Evolutionary conservation across 768 basidiomycete species (phyloP), one percentile per base, ranked within the genome.

Genomic region (Trametes coccinea): DNA sequence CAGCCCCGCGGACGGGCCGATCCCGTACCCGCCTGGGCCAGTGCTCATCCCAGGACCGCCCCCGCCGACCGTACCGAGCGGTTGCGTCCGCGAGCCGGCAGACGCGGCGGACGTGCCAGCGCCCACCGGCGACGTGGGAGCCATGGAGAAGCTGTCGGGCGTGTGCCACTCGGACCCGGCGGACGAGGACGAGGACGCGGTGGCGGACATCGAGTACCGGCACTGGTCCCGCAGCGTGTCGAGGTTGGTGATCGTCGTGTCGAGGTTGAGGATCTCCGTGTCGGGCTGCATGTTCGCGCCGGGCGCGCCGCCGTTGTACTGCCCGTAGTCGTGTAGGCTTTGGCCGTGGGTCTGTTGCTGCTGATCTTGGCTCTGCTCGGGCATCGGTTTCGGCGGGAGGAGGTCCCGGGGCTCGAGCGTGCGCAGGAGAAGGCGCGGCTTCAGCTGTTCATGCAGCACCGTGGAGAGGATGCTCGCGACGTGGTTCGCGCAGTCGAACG

Each of bases 401-500:
- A 55, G 54, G 59, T 59, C 57, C 39, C 53, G 63, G 6, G 65
- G 61, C 50, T 61, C 61, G 50, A 61, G 56, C 22, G 61, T 59
- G 51, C 65, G 61, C 31, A 55, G 46, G 31, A 63, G 59, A 13
- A 66, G 51, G 37, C 64, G 64, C 27, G 64, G 64, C 44, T 55
- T 47, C 43, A 66, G 60, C 61, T 66, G 65, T 17, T 63, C 61
- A 33, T 66, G 62, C 6, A 63, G 50, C 27, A 66, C 62, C 50
- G 63, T 67, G 13, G 68, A 60, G 45, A 71, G 62, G 61, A 64
- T 71, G 50, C 60, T 65, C 45, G 64, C 62, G 53, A 69, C 67
- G 51, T 67, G 60, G 64, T 66, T 70, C 31, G 83, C 82, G 61
- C 82, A 82, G 51, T 81, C 78, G 80, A 82, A 86, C 1, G 81